phyloP scores from a whole-genome alignment of 306 rosid species.

The Quercus berberidifolia region DNA sequence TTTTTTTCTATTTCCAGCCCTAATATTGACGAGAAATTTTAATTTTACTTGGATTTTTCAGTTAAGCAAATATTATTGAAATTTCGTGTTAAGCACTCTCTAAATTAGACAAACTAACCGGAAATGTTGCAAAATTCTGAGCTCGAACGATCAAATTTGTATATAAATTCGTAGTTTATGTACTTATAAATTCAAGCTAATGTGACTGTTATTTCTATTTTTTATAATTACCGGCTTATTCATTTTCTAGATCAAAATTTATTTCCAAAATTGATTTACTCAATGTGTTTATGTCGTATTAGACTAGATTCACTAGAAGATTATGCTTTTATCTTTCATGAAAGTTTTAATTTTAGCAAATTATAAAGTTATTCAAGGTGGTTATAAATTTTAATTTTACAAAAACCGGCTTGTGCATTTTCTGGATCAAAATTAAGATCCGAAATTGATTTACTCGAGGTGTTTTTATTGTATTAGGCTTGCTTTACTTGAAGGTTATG shows the following conservation, averaged over 20 bases:
- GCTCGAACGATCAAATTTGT: too few relatives aligned
- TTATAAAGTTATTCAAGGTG: background rate
- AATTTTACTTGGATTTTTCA: background rate
- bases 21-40: background rate
- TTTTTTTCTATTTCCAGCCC: too few relatives aligned
- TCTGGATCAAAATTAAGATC: too few relatives aligned
- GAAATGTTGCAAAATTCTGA: too few relatives aligned
- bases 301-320: background rate
- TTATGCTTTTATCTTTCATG: background rate
- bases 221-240: background rate
- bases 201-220: background rate
- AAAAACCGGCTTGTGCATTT: too few relatives aligned
- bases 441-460: too few relatives aligned
- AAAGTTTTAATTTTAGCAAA: background rate
- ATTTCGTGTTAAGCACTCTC: too few relatives aligned
- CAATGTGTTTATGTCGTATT: background rate
- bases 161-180: background rate
- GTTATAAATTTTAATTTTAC: too few relatives aligned
- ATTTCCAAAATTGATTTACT: background rate
- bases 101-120: too few relatives aligned
- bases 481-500: too few relatives aligned
- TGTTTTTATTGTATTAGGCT: too few relatives aligned
- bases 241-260: background rate
- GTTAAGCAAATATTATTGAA: too few relatives aligned
- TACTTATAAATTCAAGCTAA: background rate